Conservation (phyloP, 306 rosid species). For the Carpinus viminea region DNA sequence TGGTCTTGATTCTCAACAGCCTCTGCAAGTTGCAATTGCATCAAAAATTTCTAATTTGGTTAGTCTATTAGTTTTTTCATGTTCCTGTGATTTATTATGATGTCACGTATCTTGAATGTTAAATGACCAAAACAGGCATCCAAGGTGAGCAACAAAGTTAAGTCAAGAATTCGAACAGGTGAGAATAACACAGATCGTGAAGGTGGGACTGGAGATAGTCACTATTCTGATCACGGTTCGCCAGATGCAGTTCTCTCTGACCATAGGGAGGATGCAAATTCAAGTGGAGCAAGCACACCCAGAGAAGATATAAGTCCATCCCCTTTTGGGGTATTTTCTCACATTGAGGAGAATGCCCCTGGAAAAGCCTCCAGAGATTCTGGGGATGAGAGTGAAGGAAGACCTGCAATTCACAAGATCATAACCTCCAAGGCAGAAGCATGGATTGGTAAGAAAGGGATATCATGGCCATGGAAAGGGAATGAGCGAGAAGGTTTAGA, state of each 20-base stretch:
- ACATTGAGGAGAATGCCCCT: slow-evolving; percentile 55
- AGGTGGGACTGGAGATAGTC: slow-evolving; percentile 70
- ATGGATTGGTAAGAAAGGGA: slow-evolving; percentile 82
- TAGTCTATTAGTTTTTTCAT: slow-evolving; percentile 42
- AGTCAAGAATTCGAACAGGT: slow-evolving; percentile 65
- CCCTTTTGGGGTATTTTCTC: slow-evolving; percentile 58
- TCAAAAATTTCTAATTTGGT: slow-evolving; percentile 91
- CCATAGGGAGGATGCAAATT: slow-evolving; percentile 81
- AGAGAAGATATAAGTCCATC: slow-evolving; percentile 68
- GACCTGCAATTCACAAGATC: slow-evolving; percentile 58
- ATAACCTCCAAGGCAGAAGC: slow-evolving; percentile 80
- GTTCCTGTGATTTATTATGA: slow-evolving; percentile 37
- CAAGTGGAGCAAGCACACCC: slow-evolving; percentile 96
- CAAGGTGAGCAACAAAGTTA: slow-evolving; percentile 88
- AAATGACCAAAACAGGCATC: slow-evolving; percentile 70
- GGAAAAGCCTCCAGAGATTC: slow-evolving; percentile 58
- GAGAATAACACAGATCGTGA: slow-evolving; percentile 66
- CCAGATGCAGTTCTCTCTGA: slow-evolving; percentile 53
- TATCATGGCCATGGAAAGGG: slow-evolving; percentile 91
- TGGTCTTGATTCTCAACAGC: slow-evolving; percentile 90
- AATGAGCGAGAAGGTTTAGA: slow-evolving; percentile 69
- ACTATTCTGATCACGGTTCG: slow-evolving; percentile 61
- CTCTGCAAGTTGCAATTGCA: slow-evolving; percentile 75
- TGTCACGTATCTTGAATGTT: slow-evolving; percentile 42
- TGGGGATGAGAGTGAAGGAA: slow-evolving; percentile 73